Conservation (phyloP, 768 basidiomycete genomes). For the Pulveroboletus ravenelii region DNA sequence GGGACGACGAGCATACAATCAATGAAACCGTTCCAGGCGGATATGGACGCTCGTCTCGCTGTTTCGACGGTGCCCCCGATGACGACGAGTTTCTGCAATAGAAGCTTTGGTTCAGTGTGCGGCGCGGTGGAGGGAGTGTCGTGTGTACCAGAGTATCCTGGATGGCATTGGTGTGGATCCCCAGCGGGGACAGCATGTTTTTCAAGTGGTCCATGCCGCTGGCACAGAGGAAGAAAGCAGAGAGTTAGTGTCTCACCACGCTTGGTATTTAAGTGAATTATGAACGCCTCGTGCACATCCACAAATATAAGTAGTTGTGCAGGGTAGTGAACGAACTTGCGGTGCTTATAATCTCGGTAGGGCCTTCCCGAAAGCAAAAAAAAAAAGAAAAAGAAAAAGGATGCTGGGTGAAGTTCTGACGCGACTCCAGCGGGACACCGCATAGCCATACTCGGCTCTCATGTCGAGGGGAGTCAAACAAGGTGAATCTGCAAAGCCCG, state of each 20-base stretch:
- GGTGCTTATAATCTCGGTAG: constrained; percentile 32
- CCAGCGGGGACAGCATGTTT: constrained; percentile 66
- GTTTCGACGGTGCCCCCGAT: constrained; percentile 88
- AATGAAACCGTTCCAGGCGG: constrained; percentile 86
- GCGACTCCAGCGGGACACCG: constrained; percentile 13
- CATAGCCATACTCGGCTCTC: constrained; percentile 18
- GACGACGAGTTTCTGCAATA: constrained; percentile 74
- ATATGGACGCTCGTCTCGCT: constrained; percentile 72
- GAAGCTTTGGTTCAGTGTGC: background rate
- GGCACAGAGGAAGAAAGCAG: constrained; percentile 33
- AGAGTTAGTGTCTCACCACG: constrained; percentile 25
- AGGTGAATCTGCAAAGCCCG: constrained; percentile 4
- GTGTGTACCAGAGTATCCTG: constrained; percentile 69
- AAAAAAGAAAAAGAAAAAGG: constrained; percentile 15
- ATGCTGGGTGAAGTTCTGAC: constrained; percentile 9
- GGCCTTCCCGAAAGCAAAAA: constrained; percentile 22
- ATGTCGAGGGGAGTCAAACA: constrained; percentile 11
- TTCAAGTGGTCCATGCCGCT: constrained; percentile 63
- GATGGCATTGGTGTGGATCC: constrained; percentile 61
- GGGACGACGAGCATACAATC: constrained; percentile 50
- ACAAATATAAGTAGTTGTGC: constrained; percentile 17
- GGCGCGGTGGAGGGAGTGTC: background rate
- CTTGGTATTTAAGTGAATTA: constrained; percentile 37
- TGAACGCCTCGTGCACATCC: constrained; percentile 29
- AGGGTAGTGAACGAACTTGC: constrained; percentile 25